Evolutionary conservation across 148 eudicot species (phyloP).

Genomic region (Rhododendron vialii): DNA sequence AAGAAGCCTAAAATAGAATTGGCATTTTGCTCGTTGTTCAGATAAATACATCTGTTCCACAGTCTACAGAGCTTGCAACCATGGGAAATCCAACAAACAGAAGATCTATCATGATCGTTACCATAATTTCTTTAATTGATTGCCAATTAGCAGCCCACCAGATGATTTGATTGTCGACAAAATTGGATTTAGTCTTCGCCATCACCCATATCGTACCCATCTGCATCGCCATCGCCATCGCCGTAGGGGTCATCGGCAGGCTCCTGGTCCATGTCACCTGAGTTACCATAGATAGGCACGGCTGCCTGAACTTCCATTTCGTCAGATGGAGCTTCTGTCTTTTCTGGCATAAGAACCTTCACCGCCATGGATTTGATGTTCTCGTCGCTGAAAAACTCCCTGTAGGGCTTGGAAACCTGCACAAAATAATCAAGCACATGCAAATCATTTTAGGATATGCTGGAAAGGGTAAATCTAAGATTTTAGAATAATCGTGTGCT

Average conservation of each 20-base stretch:
- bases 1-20: background rate
- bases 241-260: conserved; percentile 29
- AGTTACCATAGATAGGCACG: conserved; percentile 23
- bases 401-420: conserved; percentile 82
- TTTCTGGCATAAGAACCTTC: conserved; percentile 13
- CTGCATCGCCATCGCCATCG: conserved; percentile 47
- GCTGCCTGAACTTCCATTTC: conserved; percentile 25
- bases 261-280: conserved; percentile 28
- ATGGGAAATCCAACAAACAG: background rate
- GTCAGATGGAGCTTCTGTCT: conserved; percentile 11
- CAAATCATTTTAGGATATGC: background rate
- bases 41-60: background rate
- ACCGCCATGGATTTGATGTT: conserved; percentile 45
- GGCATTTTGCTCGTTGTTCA: background rate
- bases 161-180: background rate
- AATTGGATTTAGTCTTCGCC: conserved; percentile 47
- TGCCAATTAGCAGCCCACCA: background rate
- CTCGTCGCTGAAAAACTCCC: conserved; percentile 56
- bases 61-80: background rate
- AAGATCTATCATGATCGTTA: background rate
- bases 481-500: background rate
- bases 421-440: background rate
- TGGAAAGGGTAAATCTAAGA: background rate
- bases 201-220: conserved; percentile 35
- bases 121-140: background rate